Evolutionary conservation across 306 rosid genomes (phyloP).

Genomic region (Prunus mira): DNA sequence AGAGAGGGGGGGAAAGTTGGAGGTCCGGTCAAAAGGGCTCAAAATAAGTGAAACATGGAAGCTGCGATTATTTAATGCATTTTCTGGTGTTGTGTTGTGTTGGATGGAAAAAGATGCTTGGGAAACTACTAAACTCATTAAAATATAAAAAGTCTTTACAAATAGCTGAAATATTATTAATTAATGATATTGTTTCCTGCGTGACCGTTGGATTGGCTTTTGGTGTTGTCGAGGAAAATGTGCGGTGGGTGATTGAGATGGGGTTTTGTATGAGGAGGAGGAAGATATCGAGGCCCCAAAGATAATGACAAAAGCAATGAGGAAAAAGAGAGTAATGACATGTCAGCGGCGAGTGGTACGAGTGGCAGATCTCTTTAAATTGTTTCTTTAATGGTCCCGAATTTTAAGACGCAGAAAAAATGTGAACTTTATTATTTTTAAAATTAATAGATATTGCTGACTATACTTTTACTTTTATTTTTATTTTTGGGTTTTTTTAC

Average conservation of each 20-base stretch:
- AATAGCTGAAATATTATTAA: too few species aligned
- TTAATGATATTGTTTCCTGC: too few species aligned
- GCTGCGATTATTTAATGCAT: slow-evolving; percentile 26
- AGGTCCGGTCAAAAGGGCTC: slow-evolving; percentile 42
- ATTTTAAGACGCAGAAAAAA: not conserved
- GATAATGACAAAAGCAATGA: slow-evolving; percentile 15
- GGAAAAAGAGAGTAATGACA: not conserved
- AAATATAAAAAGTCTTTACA: not conserved
- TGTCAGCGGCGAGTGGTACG: not conserved
- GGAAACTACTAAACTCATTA: not conserved
- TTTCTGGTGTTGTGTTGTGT: slow-evolving; percentile 11
- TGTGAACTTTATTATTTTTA: not conserved
- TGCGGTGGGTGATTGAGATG: not conserved
- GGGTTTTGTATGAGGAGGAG: not conserved
- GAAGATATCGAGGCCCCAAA: not conserved
- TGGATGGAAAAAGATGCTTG: slow-evolving; percentile 19
- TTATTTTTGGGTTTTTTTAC: too few species aligned
- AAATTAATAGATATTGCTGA: too few species aligned
- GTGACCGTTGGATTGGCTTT: slow-evolving; percentile 27
- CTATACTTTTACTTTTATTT: too few species aligned
- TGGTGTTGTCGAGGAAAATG: slow-evolving; percentile 7
- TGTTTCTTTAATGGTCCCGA: not conserved
- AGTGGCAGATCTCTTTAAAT: slow-evolving; percentile 16
- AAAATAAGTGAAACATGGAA: slow-evolving; percentile 1
- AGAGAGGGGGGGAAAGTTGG: not conserved